Evolutionary conservation across 2,329 filamentous ascomycete species (phyloP).

Genomic region (Didymella exigua): DNA sequence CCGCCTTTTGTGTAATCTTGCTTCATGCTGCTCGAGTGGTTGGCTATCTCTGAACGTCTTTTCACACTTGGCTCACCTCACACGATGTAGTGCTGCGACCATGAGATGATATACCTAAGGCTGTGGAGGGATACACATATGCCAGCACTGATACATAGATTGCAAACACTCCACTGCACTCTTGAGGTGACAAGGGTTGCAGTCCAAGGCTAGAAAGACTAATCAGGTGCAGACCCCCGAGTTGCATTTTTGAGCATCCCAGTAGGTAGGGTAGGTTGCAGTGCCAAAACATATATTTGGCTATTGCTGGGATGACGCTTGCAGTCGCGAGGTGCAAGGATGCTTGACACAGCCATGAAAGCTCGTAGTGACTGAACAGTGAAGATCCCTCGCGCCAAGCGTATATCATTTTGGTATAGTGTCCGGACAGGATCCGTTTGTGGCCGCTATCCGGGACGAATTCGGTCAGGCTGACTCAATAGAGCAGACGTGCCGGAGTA

Average conservation of each 20-base stretch:
- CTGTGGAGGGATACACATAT: neutral
- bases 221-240: neutral
- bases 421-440: neutral
- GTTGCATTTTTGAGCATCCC: neutral
- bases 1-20: constrained; percentile 30
- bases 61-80: neutral
- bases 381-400: neutral
- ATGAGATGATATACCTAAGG: neutral
- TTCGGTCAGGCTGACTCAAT: neutral
- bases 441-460: neutral
- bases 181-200: neutral
- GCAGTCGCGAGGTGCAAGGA: neutral
- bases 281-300: neutral
- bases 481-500: neutral
- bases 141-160: neutral
- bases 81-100: neutral
- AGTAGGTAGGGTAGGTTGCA: neutral
- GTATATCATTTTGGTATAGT: neutral
- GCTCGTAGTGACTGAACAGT: neutral
- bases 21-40: constrained; percentile 17
- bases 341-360: neutral
- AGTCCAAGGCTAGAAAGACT: neutral
- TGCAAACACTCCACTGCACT: neutral
- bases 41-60: neutral
- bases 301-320: neutral